These are phyloP conservation scores for Pachyrhizus erosus DNA, from an alignment of 306 rosid genomes.

Conservation along the genomic window DNA sequence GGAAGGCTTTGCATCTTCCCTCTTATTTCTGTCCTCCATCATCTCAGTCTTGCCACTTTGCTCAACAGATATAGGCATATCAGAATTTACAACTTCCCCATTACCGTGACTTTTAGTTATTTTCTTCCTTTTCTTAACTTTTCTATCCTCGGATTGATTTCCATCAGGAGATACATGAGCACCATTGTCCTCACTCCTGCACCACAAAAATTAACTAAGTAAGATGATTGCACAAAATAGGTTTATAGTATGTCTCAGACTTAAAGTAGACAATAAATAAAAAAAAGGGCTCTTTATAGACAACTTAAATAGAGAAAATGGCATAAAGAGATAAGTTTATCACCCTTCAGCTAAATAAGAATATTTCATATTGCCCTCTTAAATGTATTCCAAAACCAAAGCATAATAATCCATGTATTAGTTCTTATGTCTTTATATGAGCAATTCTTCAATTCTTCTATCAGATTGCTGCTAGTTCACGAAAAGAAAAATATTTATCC, in stretches of 20 bases:
- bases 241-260: background rate
- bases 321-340: background rate
- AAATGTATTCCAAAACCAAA: background rate
- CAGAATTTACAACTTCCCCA: slow-evolving; percentile 46
- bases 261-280: background rate
- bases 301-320: slow-evolving; percentile 24
- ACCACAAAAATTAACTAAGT: slow-evolving; percentile 26
- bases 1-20: slow-evolving; percentile 44
- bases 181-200: slow-evolving; percentile 48
- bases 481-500: background rate
- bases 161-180: slow-evolving; percentile 48
- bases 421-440: background rate
- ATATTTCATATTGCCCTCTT: background rate
- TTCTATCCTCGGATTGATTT: slow-evolving; percentile 51
- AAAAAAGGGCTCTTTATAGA: background rate
- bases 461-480: background rate
- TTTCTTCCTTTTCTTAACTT: slow-evolving; percentile 65
- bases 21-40: slow-evolving; percentile 42
- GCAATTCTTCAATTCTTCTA: background rate
- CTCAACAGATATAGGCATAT: slow-evolving; percentile 43
- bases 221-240: slow-evolving; percentile 35
- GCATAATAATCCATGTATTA: background rate
- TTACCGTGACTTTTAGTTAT: slow-evolving; percentile 56
- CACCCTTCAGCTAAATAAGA: background rate
- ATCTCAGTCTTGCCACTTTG: slow-evolving; percentile 35